phyloP scores from a whole-genome alignment of 805 yeast species.

The Myxozyma kluyveri region DNA sequence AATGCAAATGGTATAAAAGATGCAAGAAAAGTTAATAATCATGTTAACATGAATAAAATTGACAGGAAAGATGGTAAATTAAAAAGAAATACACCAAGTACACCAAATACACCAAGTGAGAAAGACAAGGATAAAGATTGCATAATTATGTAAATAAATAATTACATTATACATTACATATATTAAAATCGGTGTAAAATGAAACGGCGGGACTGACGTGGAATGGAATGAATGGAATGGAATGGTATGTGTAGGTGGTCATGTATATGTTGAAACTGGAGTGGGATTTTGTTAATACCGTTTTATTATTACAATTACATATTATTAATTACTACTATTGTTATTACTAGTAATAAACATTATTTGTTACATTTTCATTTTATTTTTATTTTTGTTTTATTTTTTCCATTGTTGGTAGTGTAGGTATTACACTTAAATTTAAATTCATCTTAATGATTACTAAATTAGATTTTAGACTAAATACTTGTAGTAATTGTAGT shows the following conservation, averaged over 20 bases:
- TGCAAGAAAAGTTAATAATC: background rate
- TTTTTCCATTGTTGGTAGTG: background rate
- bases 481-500: constrained; percentile 1
- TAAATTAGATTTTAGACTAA: background rate
- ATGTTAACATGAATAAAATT: background rate
- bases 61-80: background rate
- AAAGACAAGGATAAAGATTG: constrained; percentile 18
- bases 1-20: no score
- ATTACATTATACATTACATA: no score
- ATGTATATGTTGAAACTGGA: no score
- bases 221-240: no score
- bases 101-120: background rate
- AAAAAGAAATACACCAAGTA: background rate
- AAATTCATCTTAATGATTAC: background rate
- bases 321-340: no score
- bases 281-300: no score
- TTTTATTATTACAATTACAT: no score
- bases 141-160: constrained; percentile 18
- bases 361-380: background rate
- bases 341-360: background rate
- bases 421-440: background rate
- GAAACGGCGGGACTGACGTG: no score
- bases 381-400: background rate
- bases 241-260: no score
- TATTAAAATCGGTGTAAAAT: no score